Base-by-base conservation (phyloP, 257 asterid genomes). In the Eucommia ulmoides region DNA sequence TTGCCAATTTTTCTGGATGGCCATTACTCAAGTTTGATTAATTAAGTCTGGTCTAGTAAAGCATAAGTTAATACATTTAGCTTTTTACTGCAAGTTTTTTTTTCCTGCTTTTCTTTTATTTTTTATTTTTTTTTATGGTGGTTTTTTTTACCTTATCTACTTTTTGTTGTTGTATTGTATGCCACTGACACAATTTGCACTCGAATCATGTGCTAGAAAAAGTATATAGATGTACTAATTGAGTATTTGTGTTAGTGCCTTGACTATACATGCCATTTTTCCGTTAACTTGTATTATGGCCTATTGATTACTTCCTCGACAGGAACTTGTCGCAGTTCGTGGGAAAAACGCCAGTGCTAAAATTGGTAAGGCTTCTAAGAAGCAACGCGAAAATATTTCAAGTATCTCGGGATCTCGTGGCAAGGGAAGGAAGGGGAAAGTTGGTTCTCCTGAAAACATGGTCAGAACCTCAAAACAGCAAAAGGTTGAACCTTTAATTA, bases 271-370 rank as follows among this genome's bases (percentile, higher is more conserved):
- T 5, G 8, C 12, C 38, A 7, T 5, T 29, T 29, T 29, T 29
- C 12, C 12, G 38, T 29, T 29, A 29, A 29, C 12, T 29, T 29
- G 12, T 29, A 5, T 12, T 29, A 7, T 29, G 38, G 7, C 12
- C 38, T 12, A 7, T 12, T 29, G 7, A 29, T 7, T 12, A 5
- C 12, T 29, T 29, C 12, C 38, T 29, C 60, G 55, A 57, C 83
- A 91, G 99, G 99, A 86, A 79, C 74, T 79, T 64, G 84, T 23
- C 33, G 83, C 95, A 16, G 80, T 73, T 75, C 89, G 88, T 48
- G 94, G 87, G 63, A 83, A 74, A 79, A 75, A 65, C 54, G 53
- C 83, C 22, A 66, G 41, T 60, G 65, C 29, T 19, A 83, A 79
- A 70, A 72, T 25, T 52, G 82, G 88, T 23, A 91, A 83, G 80